Conservation (phyloP, 108 stramenopile species). For the Parietichytrium sp. region DNA sequence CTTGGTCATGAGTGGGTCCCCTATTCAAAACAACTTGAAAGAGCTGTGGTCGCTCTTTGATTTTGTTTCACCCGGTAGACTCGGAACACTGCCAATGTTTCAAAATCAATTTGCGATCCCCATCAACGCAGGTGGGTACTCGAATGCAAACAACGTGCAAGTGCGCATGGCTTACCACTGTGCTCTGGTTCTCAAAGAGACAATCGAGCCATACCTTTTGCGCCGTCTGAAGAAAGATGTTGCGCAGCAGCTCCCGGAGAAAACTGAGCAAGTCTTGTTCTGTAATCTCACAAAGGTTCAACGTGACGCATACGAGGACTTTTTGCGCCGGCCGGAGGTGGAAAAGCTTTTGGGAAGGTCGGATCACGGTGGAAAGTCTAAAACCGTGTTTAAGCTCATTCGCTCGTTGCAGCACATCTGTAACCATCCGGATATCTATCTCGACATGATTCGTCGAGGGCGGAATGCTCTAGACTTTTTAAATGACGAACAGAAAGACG, state of each 20-base stretch:
- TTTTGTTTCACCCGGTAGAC: constrained; percentile 73
- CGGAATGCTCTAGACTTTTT: neutral
- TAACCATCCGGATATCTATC: constrained; percentile 87
- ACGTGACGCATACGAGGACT: constrained; percentile 49
- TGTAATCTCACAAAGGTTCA: constrained; percentile 80
- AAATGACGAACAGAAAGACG: neutral
- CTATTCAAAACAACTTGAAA: constrained; percentile 83
- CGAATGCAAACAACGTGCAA: constrained; percentile 82
- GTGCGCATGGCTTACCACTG: constrained; percentile 84
- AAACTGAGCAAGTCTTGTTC: constrained; percentile 91
- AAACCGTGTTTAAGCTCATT: constrained; percentile 70
- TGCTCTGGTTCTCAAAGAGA: constrained; percentile 79
- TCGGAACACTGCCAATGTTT: constrained; percentile 93
- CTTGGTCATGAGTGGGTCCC: constrained; percentile 83
- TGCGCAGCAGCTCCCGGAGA: constrained; percentile 56
- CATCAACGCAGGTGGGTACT: constrained; percentile 81
- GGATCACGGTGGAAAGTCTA: constrained; percentile 56
- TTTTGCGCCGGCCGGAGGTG: constrained; percentile 54
- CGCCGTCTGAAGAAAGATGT: constrained; percentile 69
- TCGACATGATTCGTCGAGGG: constrained; percentile 21
- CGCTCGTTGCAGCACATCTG: constrained; percentile 87
- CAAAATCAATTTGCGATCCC: constrained; percentile 86
- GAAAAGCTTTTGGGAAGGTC: constrained; percentile 59
- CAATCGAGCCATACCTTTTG: constrained; percentile 88
- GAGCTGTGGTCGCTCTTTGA: constrained; percentile 90